These are phyloP conservation scores for Neofusicoccum sp. DNA, from an alignment of 2,329 filamentous ascomycete species.

Conservation along the genomic window DNA sequence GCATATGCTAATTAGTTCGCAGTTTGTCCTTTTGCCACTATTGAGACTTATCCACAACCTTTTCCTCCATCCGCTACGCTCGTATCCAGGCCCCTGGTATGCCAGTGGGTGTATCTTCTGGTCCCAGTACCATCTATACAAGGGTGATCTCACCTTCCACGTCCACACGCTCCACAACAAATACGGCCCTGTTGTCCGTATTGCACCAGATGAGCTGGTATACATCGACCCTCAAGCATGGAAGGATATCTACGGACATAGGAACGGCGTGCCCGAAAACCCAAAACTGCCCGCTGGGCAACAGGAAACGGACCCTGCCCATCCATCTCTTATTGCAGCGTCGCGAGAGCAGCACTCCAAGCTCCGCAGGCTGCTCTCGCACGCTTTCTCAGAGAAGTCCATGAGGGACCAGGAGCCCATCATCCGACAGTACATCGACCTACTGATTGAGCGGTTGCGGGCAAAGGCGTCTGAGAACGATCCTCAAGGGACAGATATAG, in stretches of 20 bases:
- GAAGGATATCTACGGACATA: conserved; percentile 44
- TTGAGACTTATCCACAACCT: conserved; percentile 38
- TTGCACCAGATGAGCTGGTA: conserved; percentile 41
- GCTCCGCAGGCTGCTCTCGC: conserved; percentile 28
- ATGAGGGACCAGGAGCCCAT: conserved; percentile 34
- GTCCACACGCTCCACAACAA: conserved; percentile 36
- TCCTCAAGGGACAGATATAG: conserved; percentile 1
- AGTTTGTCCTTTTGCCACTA: neutral
- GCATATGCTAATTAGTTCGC: neutral
- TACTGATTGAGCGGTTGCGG: conserved; percentile 27
- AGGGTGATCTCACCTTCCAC: neutral
- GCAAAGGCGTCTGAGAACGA: neutral
- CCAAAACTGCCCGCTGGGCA: neutral
- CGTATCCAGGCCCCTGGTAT: conserved; percentile 43
- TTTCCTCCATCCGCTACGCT: conserved; percentile 47
- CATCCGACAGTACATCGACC: conserved; percentile 36
- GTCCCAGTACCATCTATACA: conserved; percentile 45
- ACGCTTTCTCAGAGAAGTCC: conserved; percentile 36
- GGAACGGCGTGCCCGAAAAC: conserved; percentile 1
- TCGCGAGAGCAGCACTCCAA: conserved; percentile 31
- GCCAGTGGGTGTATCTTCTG: conserved; percentile 42
- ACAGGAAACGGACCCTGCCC: conserved; percentile 18
- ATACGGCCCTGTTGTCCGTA: conserved; percentile 47
- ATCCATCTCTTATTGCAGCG: neutral
- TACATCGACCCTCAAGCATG: conserved; percentile 45